A percentile compares a stretch with the other conserved stretches of the same genome.
Evolutionary conservation across 2,329 filamentous ascomycete species (phyloP).

Genomic region (Dactylellina cionopaga): DNA sequence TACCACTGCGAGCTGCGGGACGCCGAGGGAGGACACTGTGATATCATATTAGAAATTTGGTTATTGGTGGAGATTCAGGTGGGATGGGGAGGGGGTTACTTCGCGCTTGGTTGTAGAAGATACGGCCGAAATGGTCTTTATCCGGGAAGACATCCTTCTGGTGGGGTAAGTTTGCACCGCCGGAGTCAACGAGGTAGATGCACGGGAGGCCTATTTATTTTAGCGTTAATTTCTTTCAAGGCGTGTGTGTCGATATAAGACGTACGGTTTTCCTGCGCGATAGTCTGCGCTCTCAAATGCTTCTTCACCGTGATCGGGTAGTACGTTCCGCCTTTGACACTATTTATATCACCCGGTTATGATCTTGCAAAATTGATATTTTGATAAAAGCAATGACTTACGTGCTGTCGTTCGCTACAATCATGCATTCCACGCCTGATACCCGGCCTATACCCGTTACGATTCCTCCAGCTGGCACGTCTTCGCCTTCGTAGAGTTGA

Average conservation of each 20-base stretch:
- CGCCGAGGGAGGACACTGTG: constrained; percentile 79
- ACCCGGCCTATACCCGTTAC: constrained; percentile 92
- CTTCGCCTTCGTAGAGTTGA: constrained; percentile 83
- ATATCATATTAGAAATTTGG: not conserved
- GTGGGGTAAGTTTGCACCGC: constrained; percentile 92
- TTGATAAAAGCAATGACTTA: too few species aligned
- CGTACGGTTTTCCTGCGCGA: constrained; percentile 86
- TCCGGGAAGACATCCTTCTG: constrained; percentile 97
- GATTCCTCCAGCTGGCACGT: constrained; percentile 88
- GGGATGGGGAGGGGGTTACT: constrained; percentile 60
- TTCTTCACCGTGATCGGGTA: constrained; percentile 98
- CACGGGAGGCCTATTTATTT: constrained; percentile 69
- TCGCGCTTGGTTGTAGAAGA: constrained; percentile 97
- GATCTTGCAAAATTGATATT: not conserved
- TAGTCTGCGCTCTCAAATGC: constrained; percentile 88
- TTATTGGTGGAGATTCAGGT: not conserved
- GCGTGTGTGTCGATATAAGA: not conserved
- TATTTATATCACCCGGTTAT: constrained; percentile 49
- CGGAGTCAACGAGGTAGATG: constrained; percentile 95
- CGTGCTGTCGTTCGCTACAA: constrained; percentile 95
- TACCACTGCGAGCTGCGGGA: constrained; percentile 92
- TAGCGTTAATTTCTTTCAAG: not conserved
- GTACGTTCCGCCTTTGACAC: constrained; percentile 94
- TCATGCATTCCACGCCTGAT: constrained; percentile 88
- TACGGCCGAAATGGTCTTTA: constrained; percentile 91